Base-by-base conservation (phyloP, 2,329 filamentous ascomycete genomes). In the Ophiostoma australiae region DNA sequence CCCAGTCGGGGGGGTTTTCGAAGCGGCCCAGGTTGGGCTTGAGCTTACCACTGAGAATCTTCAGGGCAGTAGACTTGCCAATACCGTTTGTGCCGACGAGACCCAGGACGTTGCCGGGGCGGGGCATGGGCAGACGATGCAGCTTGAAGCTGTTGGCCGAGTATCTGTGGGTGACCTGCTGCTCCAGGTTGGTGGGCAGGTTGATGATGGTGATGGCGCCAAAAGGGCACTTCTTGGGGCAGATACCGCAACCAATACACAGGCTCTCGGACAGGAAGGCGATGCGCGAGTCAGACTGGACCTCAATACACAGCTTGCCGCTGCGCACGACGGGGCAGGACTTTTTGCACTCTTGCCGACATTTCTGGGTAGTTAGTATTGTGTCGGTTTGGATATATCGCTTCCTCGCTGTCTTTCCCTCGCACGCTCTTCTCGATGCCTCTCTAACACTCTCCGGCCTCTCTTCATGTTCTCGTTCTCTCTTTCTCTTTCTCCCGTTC, bases 151-250 rank as follows among this genome's bases (percentile, higher is more conserved):
- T 97, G 87, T 99, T 99, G 80, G 95, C 94, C 70, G 94, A 97
- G 85, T 99, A 99, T 80, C 95, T 91, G 82, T 99, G 96, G 76
- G 95, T 98, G 78, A 99, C 93, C 81, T 98, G 92, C 75, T 91
- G 96, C 82, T 99, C 95, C 81, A 99, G 91, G 83, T 99, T 99
- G 80, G 95, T 99, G 76, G 96, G 95, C 86, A 99, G 85, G 85
- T 99, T 99, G 93, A 99, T 99, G 82, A 99, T 99, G 81, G 94
- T 96, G 83, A 99, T 99, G 77, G 95, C 95, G 79, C 94, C 91
- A 82, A 99, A 99, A 20, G 95, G 95, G 81, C 95, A 99, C 82
- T 98, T 98, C 86, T 99, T 99, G 65, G 94, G 93, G 82, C 96
- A 99, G 84, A 99, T 99, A 90, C 95, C 96, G 80, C 96, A 99